phyloP scores from a whole-genome alignment of 73 alveolate species.

The Tetrahymena malaccensis region DNA sequence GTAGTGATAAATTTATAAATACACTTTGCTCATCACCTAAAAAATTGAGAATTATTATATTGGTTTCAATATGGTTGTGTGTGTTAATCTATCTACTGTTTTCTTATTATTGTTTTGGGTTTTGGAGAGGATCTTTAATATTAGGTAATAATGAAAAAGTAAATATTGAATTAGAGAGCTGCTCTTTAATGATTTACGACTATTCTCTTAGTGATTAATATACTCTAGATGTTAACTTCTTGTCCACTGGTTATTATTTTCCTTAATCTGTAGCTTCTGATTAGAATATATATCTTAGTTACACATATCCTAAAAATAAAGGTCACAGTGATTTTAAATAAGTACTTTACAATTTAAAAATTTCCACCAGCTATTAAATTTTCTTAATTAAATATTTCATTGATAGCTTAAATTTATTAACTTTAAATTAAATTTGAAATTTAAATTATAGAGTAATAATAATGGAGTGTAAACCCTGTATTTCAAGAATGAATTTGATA shows the following conservation, averaged over 20 bases:
- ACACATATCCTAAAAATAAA: neutral
- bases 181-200: neutral
- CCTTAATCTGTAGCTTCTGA: neutral
- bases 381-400: no score
- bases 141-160: neutral
- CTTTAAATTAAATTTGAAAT: no score
- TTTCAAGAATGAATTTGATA: neutral
- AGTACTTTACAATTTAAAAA: no score
- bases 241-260: neutral
- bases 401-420: no score
- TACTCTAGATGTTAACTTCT: neutral
- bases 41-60: no score
- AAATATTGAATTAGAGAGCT: neutral
- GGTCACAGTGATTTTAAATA: no score
- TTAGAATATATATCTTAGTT: neutral
- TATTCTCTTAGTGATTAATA: neutral
- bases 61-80: no score
- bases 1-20: no score
- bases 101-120: neutral
- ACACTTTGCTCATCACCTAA: no score
- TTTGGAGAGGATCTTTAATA: neutral
- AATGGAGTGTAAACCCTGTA: neutral
- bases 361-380: no score
- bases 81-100: no score
- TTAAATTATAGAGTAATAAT: neutral